Conservation (phyloP, 176 grass and related monocot species). For the Juncus effusus region DNA sequence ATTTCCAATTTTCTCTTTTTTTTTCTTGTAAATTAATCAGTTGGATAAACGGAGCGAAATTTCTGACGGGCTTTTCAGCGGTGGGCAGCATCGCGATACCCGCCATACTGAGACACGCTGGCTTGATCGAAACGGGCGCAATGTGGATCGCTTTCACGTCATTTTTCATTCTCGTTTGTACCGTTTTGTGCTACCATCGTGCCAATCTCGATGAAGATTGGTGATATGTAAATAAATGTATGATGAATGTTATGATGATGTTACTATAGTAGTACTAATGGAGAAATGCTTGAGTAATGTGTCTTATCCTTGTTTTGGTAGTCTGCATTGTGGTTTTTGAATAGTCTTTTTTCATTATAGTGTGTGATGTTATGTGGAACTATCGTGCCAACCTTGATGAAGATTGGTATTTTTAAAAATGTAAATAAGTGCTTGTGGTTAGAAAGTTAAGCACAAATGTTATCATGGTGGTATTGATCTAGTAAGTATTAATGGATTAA, state of each 20-base stretch:
- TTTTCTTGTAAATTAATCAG: conserved; percentile 30
- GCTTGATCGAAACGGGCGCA: conserved; percentile 77
- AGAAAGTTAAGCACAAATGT: too few species aligned
- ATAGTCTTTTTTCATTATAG: conserved; percentile 80
- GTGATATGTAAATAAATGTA: conserved; percentile 23
- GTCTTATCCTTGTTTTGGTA: too few species aligned
- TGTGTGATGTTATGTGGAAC: conserved; percentile 77
- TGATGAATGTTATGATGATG: too few species aligned
- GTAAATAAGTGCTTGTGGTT: too few species aligned
- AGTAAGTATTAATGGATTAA: too few species aligned
- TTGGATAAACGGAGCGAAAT: conserved; percentile 89
- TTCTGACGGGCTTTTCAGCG: conserved; percentile 83
- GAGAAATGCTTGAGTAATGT: too few species aligned
- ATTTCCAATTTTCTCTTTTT: not conserved
- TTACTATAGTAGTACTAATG: too few species aligned
- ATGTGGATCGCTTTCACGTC: conserved; percentile 97
- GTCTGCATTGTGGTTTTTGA: too few species aligned
- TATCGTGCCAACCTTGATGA: conserved; percentile 82
- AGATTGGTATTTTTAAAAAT: conserved; percentile 50
- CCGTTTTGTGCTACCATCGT: conserved; percentile 76
- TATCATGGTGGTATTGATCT: too few species aligned
- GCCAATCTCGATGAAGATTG: conserved; percentile 88
- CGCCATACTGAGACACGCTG: conserved; percentile 76
- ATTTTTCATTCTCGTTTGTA: conserved; percentile 95
- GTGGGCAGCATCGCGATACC: conserved; percentile 92